A percentile compares a stretch with the other conserved stretches of the same genome.
Evolutionary conservation across 208 protist genomes (phyloP).

Genomic region (Leishmania arabica): DNA sequence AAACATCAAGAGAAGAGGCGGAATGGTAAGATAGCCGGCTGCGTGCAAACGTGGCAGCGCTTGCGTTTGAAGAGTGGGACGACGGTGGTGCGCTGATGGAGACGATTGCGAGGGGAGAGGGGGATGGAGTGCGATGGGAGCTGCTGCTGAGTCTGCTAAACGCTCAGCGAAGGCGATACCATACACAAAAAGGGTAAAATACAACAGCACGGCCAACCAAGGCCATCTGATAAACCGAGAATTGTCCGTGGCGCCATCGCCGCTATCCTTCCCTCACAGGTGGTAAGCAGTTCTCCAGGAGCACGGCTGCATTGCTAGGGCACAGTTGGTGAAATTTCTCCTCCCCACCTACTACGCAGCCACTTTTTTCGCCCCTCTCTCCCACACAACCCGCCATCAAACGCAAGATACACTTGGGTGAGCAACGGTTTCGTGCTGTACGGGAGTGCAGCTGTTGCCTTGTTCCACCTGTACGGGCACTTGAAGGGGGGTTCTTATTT

Average conservation of each 20-base stretch:
- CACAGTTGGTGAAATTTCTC: background rate
- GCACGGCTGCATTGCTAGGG: background rate
- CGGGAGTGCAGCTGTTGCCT: background rate
- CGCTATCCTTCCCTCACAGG: background rate
- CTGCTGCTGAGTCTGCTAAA: background rate
- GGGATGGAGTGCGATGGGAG: background rate
- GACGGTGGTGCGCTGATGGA: background rate
- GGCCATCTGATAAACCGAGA: background rate
- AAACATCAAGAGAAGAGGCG: conserved; percentile 1
- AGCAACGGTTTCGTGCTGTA: background rate
- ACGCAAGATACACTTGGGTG: background rate
- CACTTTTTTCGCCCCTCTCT: background rate
- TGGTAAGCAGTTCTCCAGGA: background rate
- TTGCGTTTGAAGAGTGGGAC: background rate
- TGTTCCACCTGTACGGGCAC: background rate
- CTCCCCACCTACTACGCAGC: background rate
- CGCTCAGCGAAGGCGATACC: background rate
- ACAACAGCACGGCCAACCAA: background rate
- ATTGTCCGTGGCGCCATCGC: background rate
- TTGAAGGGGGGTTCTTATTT: background rate
- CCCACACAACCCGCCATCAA: background rate
- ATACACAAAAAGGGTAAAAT: background rate
- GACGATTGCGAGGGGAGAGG: background rate
- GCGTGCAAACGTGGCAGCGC: background rate
- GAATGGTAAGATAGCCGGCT: background rate